Evolutionary conservation across 768 basidiomycete genomes (phyloP), one percentile per base, ranked within the genome.

Genomic region (Imleria badia): DNA sequence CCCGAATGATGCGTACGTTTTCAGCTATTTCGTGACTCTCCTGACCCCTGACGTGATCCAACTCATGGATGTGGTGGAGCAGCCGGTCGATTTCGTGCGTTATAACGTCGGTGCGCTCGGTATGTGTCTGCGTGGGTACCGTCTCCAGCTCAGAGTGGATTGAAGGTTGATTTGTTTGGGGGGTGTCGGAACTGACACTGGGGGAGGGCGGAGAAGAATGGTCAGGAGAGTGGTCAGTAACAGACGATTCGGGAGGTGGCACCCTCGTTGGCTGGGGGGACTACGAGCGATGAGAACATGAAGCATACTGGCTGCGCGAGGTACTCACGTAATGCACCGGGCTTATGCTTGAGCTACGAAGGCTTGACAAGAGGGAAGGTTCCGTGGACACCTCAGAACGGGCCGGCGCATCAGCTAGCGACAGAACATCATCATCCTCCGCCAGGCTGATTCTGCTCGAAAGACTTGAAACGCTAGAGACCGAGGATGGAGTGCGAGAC

Each of bases 1-100:
- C 76, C 53, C 87, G 81, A 36, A 97, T 81, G 0, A 83, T 80
- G 48, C 81, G 80, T 5, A 96, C 76, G 63, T 88, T 85, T 43
- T 82, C 83, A 1, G 79, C 77, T 9, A 94, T 65, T 15, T 85
- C 85, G 26, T 81, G 76, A 30, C 77, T 81, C 59, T 94, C 89
- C 3, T 81, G 75, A 1, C 82, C 85, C 49, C 88, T 75, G 17
- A 76, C 73, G 31, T 79, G 74, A 60, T 92, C 84, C 13, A 92
- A 63, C 48, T 89, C 85, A 48, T 89, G 83, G 11, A 86, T 68
- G 50, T 77, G 75, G 36, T 81, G 74, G 45, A 85, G 67, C 17
- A 85, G 59, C 9, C 75, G 67, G 68, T 83, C 70, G 45, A 76
- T 83, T 74, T 68, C 82, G 60, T 81, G 76, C 5, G 82, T 81